Evolutionary conservation across 495 filamentous ascomycete genomes (phyloP), one percentile per base, ranked within the genome.

Genomic region (Glarea lozoyensis): DNA sequence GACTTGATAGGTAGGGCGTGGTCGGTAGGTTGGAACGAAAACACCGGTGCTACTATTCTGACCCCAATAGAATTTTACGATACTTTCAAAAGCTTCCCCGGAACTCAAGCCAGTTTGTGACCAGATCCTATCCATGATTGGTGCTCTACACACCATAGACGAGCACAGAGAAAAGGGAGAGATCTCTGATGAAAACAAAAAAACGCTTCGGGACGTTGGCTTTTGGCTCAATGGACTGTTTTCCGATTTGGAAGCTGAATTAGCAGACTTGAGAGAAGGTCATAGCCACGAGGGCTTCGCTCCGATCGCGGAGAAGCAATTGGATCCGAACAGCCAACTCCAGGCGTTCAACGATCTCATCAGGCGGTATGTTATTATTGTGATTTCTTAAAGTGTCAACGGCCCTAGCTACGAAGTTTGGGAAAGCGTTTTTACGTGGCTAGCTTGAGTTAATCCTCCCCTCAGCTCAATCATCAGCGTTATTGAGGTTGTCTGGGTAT

Each of bases 101-200:
- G 18, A 45, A 18, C 22, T 45, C 20, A 37, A 18, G 24, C 42
- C 42, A 16, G 19, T 24, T 17, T 45, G 42, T 25, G 33, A 30
- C 16, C 30, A 24, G 9, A 16, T 45, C 3, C 42, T 45, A 11
- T 45, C 42, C 13, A 45, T 45, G 21, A 45, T 45, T 2, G 31
- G 42, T 15, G 25, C 42, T 29, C 15, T 45, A 21, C 31, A 31
- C 12, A 16, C 37, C 3, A 13, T 45, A 12, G 18, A 29, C 12
- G 32, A 37, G 11, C 13, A 24, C 6, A 20, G 20, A 10, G n/a
- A 45, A n/a, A 23, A 45, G 19, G 3, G n/a, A 15, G 30, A 37
- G 17, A 16, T 45, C 1, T 37, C 42, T 15, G 2, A 2, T 18
- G 32, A 23, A 5, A 13, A 33, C 5, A 34, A 37, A 37, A 25